Conservation (phyloP, 257 asterid genomes). For the Nicotiana undulata region DNA sequence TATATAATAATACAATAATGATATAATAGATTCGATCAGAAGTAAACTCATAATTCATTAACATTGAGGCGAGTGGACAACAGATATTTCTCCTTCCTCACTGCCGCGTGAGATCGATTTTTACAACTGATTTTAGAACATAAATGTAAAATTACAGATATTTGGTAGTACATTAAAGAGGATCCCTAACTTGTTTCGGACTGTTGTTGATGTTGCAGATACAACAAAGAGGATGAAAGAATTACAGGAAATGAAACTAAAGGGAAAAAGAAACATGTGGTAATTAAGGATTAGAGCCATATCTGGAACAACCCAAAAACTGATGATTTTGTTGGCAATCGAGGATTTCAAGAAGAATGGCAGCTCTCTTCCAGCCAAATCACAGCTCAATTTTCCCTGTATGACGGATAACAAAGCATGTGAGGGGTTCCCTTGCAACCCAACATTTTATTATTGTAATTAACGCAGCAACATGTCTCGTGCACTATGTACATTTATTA, state of each 20-base stretch:
- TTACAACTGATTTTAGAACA: slow-evolving; percentile 27
- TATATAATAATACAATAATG: background rate
- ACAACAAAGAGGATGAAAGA: background rate
- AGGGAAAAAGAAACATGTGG: slow-evolving; percentile 10
- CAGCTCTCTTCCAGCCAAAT: slow-evolving; percentile 30
- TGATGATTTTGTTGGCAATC: slow-evolving; percentile 3
- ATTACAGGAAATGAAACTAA: background rate
- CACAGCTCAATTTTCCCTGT: slow-evolving; percentile 36
- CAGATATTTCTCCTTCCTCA: slow-evolving; percentile 18
- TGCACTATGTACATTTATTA: background rate
- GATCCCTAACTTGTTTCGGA: no score
- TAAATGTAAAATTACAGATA: slow-evolving; percentile 7
- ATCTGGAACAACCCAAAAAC: slow-evolving; percentile 7
- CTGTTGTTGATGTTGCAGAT: background rate
- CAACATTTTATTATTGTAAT: slow-evolving; percentile 16
- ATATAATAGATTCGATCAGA: background rate
- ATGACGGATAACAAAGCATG: slow-evolving; percentile 25
- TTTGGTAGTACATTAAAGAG: background rate
- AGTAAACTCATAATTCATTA: slow-evolving; percentile 6
- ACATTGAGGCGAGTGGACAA: slow-evolving; percentile 11
- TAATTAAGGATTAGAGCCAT: slow-evolving; percentile 20
- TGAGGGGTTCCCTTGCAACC: slow-evolving; percentile 23
- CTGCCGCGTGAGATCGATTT: slow-evolving; percentile 20
- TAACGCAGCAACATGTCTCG: slow-evolving; percentile 18
- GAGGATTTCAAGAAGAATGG: slow-evolving; percentile 17